Evolutionary conservation across 2,329 filamentous ascomycete genomes (phyloP), one percentile per base, ranked within the genome.

Genomic region (Simplicillium sp.): DNA sequence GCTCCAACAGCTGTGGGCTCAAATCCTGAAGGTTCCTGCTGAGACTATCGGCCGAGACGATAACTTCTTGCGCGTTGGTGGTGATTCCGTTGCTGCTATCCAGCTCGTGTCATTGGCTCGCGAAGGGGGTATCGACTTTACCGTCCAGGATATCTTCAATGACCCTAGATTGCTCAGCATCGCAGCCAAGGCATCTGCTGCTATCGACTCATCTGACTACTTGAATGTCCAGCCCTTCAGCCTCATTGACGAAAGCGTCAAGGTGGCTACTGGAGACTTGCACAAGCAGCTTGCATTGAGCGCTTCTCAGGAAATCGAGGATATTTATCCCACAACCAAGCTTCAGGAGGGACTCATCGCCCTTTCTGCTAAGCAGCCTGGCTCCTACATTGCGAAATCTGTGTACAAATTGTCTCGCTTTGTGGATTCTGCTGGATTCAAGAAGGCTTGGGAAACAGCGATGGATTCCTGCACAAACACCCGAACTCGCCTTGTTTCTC

Each of bases 61-160:
- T 44, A 64, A 61, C 53, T 71, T 72, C 58, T 65, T 72, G 47
- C 60, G 57, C 1, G 58, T 70, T 0, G 68, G 68, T 1, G 68
- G 70, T 8, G 53, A 56, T 20, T 56, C 54, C 1, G 46, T 56
- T 8, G 42, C 45, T 0, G 52, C 52, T 11, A 56, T 56, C 50
- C 49, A 49, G 15, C 41, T 55, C 11, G 51, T 53, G 4, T 20
- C 46, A 2, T 37, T 47, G 0, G 44, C 52, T 1, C 47, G 49
- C 8, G 34, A 40, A 2, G 44, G 54, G n/a, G 45, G 41, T 3
- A 18, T 54, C 8, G 36, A 39, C 6, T 29, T 49, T 29, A 44
- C 44, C 2, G 47, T 49, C 13, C 25, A 41, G 2, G 34, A 46
- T 3, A 43, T 48, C 4, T 46, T 49, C 29, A 44, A 41, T 1